Evolutionary conservation across 768 basidiomycete species (phyloP).

Genomic region (Trametes maxima): DNA sequence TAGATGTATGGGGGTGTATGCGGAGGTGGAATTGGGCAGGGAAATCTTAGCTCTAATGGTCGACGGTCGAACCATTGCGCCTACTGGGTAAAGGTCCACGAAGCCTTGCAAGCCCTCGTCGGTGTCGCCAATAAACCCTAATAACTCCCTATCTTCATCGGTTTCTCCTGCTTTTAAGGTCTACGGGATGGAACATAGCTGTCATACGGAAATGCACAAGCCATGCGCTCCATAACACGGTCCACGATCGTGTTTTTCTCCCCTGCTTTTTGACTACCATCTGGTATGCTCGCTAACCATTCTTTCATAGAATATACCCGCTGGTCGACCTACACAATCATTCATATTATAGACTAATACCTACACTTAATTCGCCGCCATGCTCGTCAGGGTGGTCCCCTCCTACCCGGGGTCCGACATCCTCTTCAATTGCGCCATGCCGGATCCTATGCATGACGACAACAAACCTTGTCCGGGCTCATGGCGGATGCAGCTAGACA

Average conservation of each 20-base stretch:
- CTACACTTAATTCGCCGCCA: slow-evolving; percentile 30
- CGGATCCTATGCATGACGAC: slow-evolving; percentile 32
- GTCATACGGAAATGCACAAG: too few species aligned
- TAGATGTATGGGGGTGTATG: too few species aligned
- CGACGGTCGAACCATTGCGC: too few species aligned
- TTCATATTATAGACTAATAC: slow-evolving; percentile 14
- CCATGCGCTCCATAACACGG: too few species aligned
- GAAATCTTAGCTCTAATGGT: too few species aligned
- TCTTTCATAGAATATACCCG: slow-evolving; percentile 14
- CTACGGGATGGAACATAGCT: background rate
- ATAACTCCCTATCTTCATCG: background rate
- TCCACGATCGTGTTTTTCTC: too few species aligned
- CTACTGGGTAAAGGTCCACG: too few species aligned
- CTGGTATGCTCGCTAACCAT: too few species aligned
- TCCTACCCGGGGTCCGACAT: slow-evolving; percentile 52
- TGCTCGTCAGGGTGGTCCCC: slow-evolving; percentile 61
- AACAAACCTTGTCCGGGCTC: slow-evolving; percentile 10
- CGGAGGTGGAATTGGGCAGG: too few species aligned
- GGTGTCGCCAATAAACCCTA: too few species aligned
- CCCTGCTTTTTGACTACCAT: too few species aligned
- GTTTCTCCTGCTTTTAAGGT: background rate
- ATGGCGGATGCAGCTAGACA: slow-evolving; percentile 14
- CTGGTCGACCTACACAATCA: slow-evolving; percentile 5
- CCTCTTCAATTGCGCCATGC: slow-evolving; percentile 59
- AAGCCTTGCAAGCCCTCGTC: too few species aligned